Conservation (phyloP, 192 early-diverging fungal species). For the Backusella psychrophila region DNA sequence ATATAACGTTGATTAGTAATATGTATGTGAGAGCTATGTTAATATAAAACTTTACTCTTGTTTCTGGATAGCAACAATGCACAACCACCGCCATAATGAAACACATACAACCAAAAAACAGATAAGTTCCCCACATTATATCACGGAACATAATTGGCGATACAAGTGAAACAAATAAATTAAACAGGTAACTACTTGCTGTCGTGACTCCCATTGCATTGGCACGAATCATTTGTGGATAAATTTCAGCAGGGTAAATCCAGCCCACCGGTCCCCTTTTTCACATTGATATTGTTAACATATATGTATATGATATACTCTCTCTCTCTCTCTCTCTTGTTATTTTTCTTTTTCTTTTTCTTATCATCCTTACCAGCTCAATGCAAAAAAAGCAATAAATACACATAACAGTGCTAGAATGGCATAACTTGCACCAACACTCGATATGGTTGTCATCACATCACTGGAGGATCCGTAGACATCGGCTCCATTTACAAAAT, state of each 20-base stretch:
- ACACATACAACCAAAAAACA: slow-evolving; percentile 68
- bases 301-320: neutral
- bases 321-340: neutral
- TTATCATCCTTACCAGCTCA: slow-evolving; percentile 32
- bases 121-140: slow-evolving; percentile 63
- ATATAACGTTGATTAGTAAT: neutral
- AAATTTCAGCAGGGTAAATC: slow-evolving; percentile 63
- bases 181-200: slow-evolving; percentile 85
- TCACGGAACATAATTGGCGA: slow-evolving; percentile 65
- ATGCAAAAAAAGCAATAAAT: slow-evolving; percentile 70
- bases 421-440: slow-evolving; percentile 35
- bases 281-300: neutral
- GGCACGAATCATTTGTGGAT: slow-evolving; percentile 80
- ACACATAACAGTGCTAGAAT: slow-evolving; percentile 59
- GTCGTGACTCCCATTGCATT: slow-evolving; percentile 85
- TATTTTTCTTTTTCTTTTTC: neutral
- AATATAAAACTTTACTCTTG: slow-evolving; percentile 46
- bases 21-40: neutral
- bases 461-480: slow-evolving; percentile 9
- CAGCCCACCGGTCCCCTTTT: slow-evolving; percentile 78
- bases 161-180: slow-evolving; percentile 70
- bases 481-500: slow-evolving; percentile 26
- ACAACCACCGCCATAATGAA: slow-evolving; percentile 54
- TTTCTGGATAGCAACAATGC: slow-evolving; percentile 74
- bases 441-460: slow-evolving; percentile 22